These are phyloP conservation scores for Neonectria punicea DNA, from an alignment of 2,329 filamentous ascomycete species.

Conservation along the genomic window DNA sequence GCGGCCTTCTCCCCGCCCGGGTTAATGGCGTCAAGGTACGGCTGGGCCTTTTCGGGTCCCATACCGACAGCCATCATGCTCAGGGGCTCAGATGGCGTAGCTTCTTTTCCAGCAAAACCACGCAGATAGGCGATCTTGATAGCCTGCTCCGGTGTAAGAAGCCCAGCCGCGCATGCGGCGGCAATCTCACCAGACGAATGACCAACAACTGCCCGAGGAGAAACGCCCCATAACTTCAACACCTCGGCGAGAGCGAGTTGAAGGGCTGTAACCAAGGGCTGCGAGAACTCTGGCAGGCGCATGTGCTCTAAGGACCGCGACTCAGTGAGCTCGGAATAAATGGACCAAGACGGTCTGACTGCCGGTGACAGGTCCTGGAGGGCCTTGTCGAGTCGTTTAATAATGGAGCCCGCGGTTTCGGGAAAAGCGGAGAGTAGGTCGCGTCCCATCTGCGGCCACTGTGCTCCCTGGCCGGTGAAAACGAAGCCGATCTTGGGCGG, in stretches of 20 bases:
- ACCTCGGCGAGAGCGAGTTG: constrained; percentile 54
- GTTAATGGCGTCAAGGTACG: constrained; percentile 14
- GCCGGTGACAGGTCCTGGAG: constrained; percentile 30
- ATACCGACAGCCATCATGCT: constrained; percentile 21
- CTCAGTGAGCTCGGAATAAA: constrained; percentile 35
- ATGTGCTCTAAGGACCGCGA: constrained; percentile 17
- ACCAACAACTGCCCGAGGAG: constrained; percentile 44
- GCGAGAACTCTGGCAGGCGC: constrained; percentile 41
- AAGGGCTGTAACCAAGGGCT: constrained; percentile 53
- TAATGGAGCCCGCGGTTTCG: constrained; percentile 8
- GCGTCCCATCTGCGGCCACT: constrained; percentile 49
- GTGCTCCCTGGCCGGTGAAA: constrained; percentile 52
- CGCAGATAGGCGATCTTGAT: constrained; percentile 47
- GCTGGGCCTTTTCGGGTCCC: constrained; percentile 13
- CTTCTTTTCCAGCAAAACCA: constrained; percentile 32
- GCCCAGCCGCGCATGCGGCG: constrained; percentile 44
- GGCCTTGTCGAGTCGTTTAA: constrained; percentile 32
- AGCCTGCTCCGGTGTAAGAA: constrained; percentile 35
- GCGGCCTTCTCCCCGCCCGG: constrained; percentile 1
- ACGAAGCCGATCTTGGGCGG: constrained; percentile 38
- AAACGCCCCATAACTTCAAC: constrained; percentile 41
- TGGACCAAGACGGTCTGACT: constrained; percentile 11
- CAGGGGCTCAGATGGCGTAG: neutral
- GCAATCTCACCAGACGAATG: constrained; percentile 53
- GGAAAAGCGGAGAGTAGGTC: constrained; percentile 38